A percentile compares a stretch with the other conserved stretches of the same genome.
These are phyloP conservation scores for Hirschioporus abietinus DNA, from an alignment of 768 basidiomycete genomes.

Conservation along the genomic window DNA sequence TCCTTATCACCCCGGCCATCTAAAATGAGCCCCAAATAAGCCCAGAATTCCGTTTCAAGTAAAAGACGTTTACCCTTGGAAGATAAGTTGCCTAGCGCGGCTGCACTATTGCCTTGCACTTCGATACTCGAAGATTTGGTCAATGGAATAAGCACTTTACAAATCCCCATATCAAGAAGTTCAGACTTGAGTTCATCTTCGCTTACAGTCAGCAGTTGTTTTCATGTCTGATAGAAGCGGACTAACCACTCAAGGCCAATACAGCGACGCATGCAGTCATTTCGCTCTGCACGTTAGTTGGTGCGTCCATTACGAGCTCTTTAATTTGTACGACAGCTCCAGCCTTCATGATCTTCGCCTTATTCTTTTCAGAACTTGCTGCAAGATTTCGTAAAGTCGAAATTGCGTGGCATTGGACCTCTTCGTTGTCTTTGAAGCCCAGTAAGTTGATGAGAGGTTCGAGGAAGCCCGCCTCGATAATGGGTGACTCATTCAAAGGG, in stretches of 20 bases:
- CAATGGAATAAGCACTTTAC: constrained; percentile 93
- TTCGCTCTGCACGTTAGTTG: constrained; percentile 96
- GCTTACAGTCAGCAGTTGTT: constrained; percentile 10
- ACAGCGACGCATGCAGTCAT: constrained; percentile 99
- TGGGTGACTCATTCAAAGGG: constrained; percentile 96
- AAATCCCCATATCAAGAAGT: constrained; percentile 96
- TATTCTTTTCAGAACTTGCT: constrained; percentile 97
- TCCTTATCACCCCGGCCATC: constrained; percentile 72
- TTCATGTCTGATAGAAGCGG: neutral
- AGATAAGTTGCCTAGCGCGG: constrained; percentile 94
- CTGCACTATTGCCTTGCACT: constrained; percentile 98
- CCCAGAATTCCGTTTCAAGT: constrained; percentile 5
- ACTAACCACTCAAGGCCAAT: constrained; percentile 86
- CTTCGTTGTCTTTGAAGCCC: constrained; percentile 99
- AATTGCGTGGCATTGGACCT: constrained; percentile 99
- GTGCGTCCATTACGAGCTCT: constrained; percentile 90
- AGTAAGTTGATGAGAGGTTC: constrained; percentile 93
- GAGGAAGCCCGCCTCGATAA: constrained; percentile 97
- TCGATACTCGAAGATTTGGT: constrained; percentile 96
- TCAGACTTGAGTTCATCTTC: constrained; percentile 95
- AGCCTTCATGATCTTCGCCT: constrained; percentile 94
- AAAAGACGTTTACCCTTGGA: constrained; percentile 67
- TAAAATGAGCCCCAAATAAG: constrained; percentile 21
- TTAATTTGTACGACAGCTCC: constrained; percentile 97
- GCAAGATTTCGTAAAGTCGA: constrained; percentile 95